phyloP scores from a whole-genome alignment of 208 protist genomes.

The Vickermania spadyakhi region DNA sequence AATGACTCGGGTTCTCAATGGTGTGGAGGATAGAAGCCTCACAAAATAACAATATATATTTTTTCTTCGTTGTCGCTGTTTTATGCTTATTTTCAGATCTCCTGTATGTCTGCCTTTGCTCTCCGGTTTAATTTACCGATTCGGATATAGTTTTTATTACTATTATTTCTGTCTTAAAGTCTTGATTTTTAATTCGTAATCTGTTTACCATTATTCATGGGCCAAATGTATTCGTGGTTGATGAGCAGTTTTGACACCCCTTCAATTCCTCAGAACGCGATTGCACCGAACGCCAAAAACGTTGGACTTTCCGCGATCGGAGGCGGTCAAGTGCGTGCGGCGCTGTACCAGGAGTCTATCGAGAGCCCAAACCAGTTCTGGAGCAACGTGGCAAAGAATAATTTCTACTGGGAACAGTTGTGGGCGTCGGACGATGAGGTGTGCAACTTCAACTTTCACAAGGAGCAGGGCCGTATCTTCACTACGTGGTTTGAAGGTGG shows the following conservation, averaged over 20 bases:
- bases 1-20: too few relatives aligned
- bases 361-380: constrained; percentile 23
- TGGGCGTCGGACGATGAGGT: constrained; percentile 13
- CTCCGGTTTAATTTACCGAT: too few relatives aligned
- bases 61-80: not conserved
- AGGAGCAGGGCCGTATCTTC: constrained; percentile 21
- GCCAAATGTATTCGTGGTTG: not conserved
- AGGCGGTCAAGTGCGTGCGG: constrained; percentile 3
- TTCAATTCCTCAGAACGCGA: not conserved
- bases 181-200: too few relatives aligned
- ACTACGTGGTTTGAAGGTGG: constrained; percentile 56
- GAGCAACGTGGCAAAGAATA: constrained; percentile 12
- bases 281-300: not conserved
- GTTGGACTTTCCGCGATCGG: not conserved
- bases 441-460: constrained; percentile 38
- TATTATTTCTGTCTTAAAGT: too few relatives aligned
- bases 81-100: not conserved
- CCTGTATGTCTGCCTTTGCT: not conserved
- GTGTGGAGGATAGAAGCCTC: not conserved
- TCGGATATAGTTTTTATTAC: too few relatives aligned
- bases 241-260: not conserved
- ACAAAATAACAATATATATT: not conserved
- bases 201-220: not conserved
- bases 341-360: constrained; percentile 21
- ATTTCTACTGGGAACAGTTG: constrained; percentile 22